Evolutionary conservation across 2,329 filamentous ascomycete genomes (phyloP).

Genomic region (Colletotrichum sojae): DNA sequence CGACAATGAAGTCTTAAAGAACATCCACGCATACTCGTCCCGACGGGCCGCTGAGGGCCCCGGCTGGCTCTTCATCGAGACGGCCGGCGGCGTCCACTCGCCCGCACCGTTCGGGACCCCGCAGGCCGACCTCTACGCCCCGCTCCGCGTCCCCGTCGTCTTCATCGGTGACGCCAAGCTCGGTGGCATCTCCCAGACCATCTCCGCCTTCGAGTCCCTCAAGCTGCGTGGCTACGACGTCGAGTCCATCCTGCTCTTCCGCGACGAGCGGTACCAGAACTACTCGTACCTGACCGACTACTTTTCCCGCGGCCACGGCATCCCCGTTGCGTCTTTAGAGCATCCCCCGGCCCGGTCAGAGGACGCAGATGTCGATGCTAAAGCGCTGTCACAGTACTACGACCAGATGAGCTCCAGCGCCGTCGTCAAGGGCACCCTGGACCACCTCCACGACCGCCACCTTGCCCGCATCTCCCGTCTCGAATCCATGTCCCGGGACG

Average conservation of each 20-base stretch:
- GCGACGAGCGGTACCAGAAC: slow-evolving; percentile 76
- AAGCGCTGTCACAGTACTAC: slow-evolving; percentile 77
- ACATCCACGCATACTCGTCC: slow-evolving; percentile 61
- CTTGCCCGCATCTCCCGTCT: slow-evolving; percentile 69
- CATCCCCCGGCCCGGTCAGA: slow-evolving; percentile 68
- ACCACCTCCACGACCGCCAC: slow-evolving; percentile 68
- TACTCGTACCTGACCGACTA: slow-evolving; percentile 77
- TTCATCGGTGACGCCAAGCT: slow-evolving; percentile 82
- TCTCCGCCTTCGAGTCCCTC: slow-evolving; percentile 85
- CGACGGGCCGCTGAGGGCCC: slow-evolving; percentile 57
- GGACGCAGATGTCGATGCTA: slow-evolving; percentile 61
- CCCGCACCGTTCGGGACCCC: slow-evolving; percentile 82
- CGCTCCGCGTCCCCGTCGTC: slow-evolving; percentile 79
- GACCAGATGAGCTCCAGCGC: slow-evolving; percentile 56
- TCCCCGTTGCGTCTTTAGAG: slow-evolving; percentile 71
- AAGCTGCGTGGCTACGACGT: slow-evolving; percentile 85
- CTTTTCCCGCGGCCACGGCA: slow-evolving; percentile 71
- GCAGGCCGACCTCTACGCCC: slow-evolving; percentile 83
- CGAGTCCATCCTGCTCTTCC: slow-evolving; percentile 78
- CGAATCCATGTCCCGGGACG: slow-evolving; percentile 72
- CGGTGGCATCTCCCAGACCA: slow-evolving; percentile 85
- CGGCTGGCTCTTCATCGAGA: slow-evolving; percentile 81
- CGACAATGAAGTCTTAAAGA: slow-evolving; percentile 64
- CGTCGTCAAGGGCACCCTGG: slow-evolving; percentile 61
- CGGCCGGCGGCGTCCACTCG: slow-evolving; percentile 86